These are phyloP conservation scores for Cymbidium sinense DNA, from an alignment of 106 monocot genomes.

Conservation along the genomic window DNA sequence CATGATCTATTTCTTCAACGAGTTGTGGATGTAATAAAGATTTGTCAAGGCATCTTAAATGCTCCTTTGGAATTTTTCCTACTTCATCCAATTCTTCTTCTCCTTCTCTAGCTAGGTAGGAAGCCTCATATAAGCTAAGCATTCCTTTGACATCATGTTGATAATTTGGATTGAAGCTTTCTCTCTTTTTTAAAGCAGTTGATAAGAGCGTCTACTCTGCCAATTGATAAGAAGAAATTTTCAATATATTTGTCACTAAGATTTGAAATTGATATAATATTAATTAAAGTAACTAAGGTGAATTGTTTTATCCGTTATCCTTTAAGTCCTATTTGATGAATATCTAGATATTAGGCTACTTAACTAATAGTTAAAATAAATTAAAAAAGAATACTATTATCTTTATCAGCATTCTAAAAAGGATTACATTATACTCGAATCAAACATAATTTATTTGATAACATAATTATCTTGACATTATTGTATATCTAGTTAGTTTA, in stretches of 20 bases:
- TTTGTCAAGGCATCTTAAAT: neutral
- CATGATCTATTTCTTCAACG: conserved; percentile 21
- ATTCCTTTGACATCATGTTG: conserved; percentile 6
- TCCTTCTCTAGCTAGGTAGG: conserved; percentile 20
- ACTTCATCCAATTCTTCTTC: conserved; percentile 23
- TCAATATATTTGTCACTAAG: neutral
- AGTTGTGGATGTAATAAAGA: neutral
- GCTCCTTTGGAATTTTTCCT: conserved; percentile 4
- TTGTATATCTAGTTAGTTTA: no score
- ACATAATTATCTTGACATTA: no score
- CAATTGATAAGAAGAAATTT: neutral
- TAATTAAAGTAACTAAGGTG: no score
- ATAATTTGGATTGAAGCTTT: neutral
- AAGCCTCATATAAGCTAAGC: conserved; percentile 35
- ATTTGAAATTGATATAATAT: neutral
- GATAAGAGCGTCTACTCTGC: neutral
- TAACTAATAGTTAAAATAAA: no score
- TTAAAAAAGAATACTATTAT: no score
- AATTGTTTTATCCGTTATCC: no score
- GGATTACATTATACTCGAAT: no score
- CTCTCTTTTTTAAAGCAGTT: conserved; percentile 10
- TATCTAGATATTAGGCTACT: no score
- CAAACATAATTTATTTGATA: no score
- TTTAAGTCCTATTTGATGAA: no score
- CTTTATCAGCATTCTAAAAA: no score